Evolutionary conservation across 768 basidiomycete species (phyloP).

Genomic region (Zangia roseola): DNA sequence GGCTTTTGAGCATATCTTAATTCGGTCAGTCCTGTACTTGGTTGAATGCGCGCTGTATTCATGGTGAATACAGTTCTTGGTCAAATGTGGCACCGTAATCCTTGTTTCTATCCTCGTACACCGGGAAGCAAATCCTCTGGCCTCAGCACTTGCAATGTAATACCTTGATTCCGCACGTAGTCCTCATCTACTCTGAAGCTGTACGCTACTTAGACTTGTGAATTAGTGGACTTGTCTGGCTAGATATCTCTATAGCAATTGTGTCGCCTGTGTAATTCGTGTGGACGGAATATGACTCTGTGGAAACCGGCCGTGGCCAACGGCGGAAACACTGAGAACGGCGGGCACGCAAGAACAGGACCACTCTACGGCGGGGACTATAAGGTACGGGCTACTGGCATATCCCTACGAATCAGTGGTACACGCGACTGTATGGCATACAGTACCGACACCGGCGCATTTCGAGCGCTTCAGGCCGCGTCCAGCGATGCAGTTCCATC

Average conservation of each 20-base stretch:
- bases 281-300: too few species aligned
- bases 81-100: constrained; percentile 18
- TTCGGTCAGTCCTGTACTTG: constrained; percentile 11
- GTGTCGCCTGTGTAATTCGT: too few species aligned
- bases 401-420: too few species aligned
- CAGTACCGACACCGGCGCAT: too few species aligned
- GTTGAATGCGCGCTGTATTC: not conserved
- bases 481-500: not conserved
- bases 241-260: constrained; percentile 5
- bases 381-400: too few species aligned
- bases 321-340: too few species aligned
- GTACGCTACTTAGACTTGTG: constrained; percentile 13
- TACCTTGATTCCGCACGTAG: constrained; percentile 7
- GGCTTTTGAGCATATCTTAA: constrained; percentile 7
- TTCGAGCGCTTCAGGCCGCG: not conserved
- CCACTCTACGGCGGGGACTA: too few species aligned
- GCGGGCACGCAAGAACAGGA: too few species aligned
- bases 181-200: constrained; percentile 8
- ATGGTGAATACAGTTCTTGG: constrained; percentile 10
- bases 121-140: constrained; percentile 9
- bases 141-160: constrained; percentile 14
- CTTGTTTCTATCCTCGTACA: constrained; percentile 2
- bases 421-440: too few species aligned
- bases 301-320: too few species aligned
- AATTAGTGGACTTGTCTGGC: constrained; percentile 10